Conservation (phyloP, 208 protist species). For the Acanthamoeba triangularis region DNA sequence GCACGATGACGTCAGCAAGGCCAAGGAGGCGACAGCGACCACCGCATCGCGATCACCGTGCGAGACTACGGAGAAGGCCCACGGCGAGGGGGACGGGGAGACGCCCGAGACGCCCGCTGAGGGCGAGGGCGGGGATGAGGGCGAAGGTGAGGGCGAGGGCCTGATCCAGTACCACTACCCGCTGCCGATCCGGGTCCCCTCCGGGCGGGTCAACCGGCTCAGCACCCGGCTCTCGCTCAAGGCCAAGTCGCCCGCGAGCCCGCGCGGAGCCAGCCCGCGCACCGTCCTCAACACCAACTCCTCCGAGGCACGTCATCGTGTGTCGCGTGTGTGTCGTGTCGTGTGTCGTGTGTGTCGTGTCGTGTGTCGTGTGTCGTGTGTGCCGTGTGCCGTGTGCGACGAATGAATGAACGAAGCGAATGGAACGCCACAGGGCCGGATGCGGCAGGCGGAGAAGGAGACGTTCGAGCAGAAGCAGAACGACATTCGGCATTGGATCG, state of each 20-base stretch:
- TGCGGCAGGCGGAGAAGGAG: slow-evolving; percentile 60
- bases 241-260: background rate
- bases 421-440: background rate
- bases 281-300: background rate
- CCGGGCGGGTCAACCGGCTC: slow-evolving; percentile 5
- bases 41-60: background rate
- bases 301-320: background rate
- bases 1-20: background rate
- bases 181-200: background rate
- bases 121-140: background rate
- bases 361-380: no score
- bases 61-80: background rate
- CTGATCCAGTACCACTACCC: background rate
- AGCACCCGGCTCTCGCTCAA: slow-evolving; percentile 12
- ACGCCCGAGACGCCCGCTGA: background rate
- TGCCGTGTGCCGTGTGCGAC: background rate
- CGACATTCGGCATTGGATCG: slow-evolving; percentile 70
- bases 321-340: no score
- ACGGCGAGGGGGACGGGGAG: background rate
- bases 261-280: background rate
- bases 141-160: background rate
- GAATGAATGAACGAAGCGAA: background rate
- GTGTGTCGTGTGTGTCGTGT: no score
- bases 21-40: background rate
- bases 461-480: slow-evolving; percentile 51